Conservation (phyloP, 352 stramenopile genomes). For the Phytopythium aichiense region DNA sequence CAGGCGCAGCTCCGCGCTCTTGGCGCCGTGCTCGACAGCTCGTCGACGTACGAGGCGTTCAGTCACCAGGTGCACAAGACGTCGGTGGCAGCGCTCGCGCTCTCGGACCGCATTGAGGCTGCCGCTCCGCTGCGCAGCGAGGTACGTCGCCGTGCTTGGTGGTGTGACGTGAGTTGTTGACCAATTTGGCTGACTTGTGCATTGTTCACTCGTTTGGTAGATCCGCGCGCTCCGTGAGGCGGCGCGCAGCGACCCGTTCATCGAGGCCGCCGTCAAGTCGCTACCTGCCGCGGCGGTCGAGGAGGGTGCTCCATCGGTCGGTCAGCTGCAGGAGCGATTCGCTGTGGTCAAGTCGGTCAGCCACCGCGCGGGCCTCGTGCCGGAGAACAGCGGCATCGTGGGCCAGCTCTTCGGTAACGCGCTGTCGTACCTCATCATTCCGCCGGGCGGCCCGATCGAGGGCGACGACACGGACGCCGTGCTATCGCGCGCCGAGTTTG, state of each 20-base stretch:
- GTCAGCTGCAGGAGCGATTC: slow-evolving; percentile 81
- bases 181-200: background rate
- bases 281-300: slow-evolving; percentile 57
- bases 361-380: slow-evolving; percentile 61
- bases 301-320: slow-evolving; percentile 64
- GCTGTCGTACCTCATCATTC: slow-evolving; percentile 74
- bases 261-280: slow-evolving; percentile 61
- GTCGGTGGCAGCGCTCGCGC: slow-evolving; percentile 67
- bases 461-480: slow-evolving; percentile 67
- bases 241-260: slow-evolving; percentile 69
- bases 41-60: slow-evolving; percentile 80
- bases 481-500: slow-evolving; percentile 78
- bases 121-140: slow-evolving; percentile 62
- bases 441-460: slow-evolving; percentile 70
- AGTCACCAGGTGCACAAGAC: slow-evolving; percentile 84
- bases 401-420: slow-evolving; percentile 68
- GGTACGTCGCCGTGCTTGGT: slow-evolving; percentile 11
- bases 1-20: slow-evolving; percentile 60
- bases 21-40: slow-evolving; percentile 64
- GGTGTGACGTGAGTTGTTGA: background rate
- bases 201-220: slow-evolving; percentile 11
- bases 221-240: slow-evolving; percentile 66
- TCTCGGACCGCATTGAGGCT: slow-evolving; percentile 80
- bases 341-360: slow-evolving; percentile 72
- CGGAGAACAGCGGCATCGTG: slow-evolving; percentile 62